A percentile compares a stretch with the other conserved stretches of the same genome.
Evolutionary conservation across 2,329 filamentous ascomycete species (phyloP).

Genomic region (Penicillium concentricum): DNA sequence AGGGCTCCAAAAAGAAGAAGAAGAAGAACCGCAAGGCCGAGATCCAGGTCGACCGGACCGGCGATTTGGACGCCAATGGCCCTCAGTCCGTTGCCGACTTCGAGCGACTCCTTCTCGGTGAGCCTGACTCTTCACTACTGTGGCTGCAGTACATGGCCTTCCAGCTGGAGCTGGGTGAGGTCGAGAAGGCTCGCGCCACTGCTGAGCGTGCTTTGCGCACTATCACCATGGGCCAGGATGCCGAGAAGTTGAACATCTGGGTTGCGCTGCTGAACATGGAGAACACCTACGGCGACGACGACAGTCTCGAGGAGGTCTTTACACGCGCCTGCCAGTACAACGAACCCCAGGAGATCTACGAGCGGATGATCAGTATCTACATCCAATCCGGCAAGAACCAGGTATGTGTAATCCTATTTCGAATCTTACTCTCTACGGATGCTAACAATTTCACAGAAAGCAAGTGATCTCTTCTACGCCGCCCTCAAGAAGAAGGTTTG

Average conservation of each 20-base stretch:
- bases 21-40: slow-evolving; percentile 74
- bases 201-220: slow-evolving; percentile 87
- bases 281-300: slow-evolving; percentile 81
- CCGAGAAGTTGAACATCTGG: slow-evolving; percentile 94
- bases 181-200: slow-evolving; percentile 82
- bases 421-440: background rate
- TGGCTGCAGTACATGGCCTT: slow-evolving; percentile 99
- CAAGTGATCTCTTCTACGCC: slow-evolving; percentile 80
- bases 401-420: slow-evolving; percentile 54
- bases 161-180: slow-evolving; percentile 87
- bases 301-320: slow-evolving; percentile 80
- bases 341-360: slow-evolving; percentile 83
- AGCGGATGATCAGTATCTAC: slow-evolving; percentile 89
- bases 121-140: slow-evolving; percentile 87
- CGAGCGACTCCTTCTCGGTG: slow-evolving; percentile 85
- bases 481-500: slow-evolving; percentile 91
- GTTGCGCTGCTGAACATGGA: slow-evolving; percentile 92
- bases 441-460: slow-evolving; percentile 61
- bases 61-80: slow-evolving; percentile 83
- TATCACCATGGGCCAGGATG: slow-evolving; percentile 86
- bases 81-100: slow-evolving; percentile 90
- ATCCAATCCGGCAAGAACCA: slow-evolving; percentile 84
- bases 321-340: slow-evolving; percentile 92
- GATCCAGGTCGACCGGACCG: slow-evolving; percentile 83
- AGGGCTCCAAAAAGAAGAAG: slow-evolving; percentile 56